Base-by-base conservation (phyloP, 2,329 filamentous ascomycete genomes). In the Xylariales sp. region DNA sequence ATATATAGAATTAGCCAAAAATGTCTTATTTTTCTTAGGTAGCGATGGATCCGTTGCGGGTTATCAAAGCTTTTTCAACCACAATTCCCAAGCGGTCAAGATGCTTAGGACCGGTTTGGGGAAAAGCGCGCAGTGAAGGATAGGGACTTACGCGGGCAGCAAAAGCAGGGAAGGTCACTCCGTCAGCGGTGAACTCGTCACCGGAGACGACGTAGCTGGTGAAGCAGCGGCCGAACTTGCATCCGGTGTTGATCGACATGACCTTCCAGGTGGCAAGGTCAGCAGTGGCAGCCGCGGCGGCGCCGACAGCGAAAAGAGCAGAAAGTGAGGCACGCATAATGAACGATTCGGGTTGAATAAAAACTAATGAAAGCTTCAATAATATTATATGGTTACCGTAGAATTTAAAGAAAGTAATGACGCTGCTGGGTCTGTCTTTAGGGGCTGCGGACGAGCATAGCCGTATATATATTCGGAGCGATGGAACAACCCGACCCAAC, bases 131-230 rank as follows among this genome's bases (percentile, higher is more conserved):
- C 2, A 23, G 23, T 28, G 1, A 49, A 28, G 18, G 28, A 56
- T 56, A 30, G 10, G 10, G 3, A 65, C 63, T 65, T 65, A 65
- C 63, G 49, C 63, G 63, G 10, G 63, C 63, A 7, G 63, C 63
- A 50, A 65, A 65, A 14, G 63, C 49, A 59, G 63, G 63, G 55
- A 59, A 64, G n/a, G 62, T 64, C 18, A 65, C 56, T n/a, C 63
- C 63, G 18, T 61, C 41, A 23, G 59, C 49, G 30, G 57, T 54
- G 50, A 46, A 30, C 50, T 65, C 63, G 1, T 60, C 56, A 3
- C 56, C 63, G 16, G 56, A 65, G 32, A 65, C 56, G 41, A 59
- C 63, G 56, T 65, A 65, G 63, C 56, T 61, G 32, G 63, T 59
- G 56, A 60, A 65, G 56, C 63, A 65, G 50, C 50, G 62, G 45